Evolutionary conservation across 371 early-diverging fungal genomes (phyloP), one percentile per base, ranked within the genome.

Genomic region (Circinella minor): DNA sequence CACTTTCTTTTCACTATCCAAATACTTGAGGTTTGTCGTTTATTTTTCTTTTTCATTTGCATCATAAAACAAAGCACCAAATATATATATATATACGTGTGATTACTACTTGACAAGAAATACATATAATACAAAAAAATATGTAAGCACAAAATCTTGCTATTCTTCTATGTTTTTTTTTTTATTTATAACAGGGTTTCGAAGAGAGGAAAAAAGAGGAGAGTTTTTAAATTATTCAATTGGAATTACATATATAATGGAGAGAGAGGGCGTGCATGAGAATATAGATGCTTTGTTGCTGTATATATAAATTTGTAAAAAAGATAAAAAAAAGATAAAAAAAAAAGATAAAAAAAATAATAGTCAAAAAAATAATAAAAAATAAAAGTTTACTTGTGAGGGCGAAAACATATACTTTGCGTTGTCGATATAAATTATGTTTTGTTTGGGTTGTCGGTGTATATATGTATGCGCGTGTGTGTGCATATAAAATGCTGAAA

Each of bases 111-210:
- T 18, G n/a, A 55, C 15, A 27, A 57, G 14, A 7, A 54, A 27
- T 57, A 57, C 57, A 57, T 57, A 27, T 57, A 57, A 57, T 57
- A 57, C 57, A 57, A 57, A 8, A 54, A 27, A 27, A 27, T 57
- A 51, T 51, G 51, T 51, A 51, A 51, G 57, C 57, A 57, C 20
- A 57, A 15, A 57, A 57, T 27, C 27, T 27, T 57, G 57, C 57
- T 57, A 57, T 57, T n/a, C 20, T 57, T 57, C 57, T 57, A 57
- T 57, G 57, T 57, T 27, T 34, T 57, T 27, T 51, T 2, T 27
- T 27, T 27, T 27, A 27, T 27, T 27, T 27, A 27, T 5, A n/a
- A n/a, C 51, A 34, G 36, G 57, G 51, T 15, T 15, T 13, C 4
- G 51, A 51, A 51, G 51, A n/a, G 51, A 51, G 51, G n/a, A 60